A percentile compares a stretch with the other conserved stretches of the same genome.
phyloP scores from a whole-genome alignment of 345 rosid species.

The Carallia pectinifolia region DNA sequence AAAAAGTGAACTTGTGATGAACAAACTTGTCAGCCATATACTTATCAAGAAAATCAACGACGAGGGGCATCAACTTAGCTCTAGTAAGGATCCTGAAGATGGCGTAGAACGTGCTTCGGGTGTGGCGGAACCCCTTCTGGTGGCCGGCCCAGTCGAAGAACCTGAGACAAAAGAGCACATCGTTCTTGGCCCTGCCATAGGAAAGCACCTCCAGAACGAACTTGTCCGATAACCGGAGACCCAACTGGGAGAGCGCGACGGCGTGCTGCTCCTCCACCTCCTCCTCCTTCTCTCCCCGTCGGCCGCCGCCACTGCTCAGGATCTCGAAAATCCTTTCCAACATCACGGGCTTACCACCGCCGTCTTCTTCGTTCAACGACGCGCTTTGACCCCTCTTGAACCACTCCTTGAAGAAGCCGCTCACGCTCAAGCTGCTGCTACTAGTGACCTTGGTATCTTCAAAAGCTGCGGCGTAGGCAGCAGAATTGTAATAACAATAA shows the following conservation, averaged over 20 bases:
- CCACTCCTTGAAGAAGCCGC: slow-evolving; percentile 55
- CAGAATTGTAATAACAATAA: not conserved
- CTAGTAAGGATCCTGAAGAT: slow-evolving; percentile 63
- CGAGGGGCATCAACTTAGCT: slow-evolving; percentile 41
- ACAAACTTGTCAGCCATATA: slow-evolving; percentile 16
- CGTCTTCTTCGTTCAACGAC: too few relatives aligned
- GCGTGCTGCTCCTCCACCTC: not conserved
- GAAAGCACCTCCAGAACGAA: slow-evolving; percentile 59
- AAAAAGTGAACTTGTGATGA: slow-evolving; percentile 30
- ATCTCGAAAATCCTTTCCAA: slow-evolving; percentile 48
- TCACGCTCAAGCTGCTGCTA: slow-evolving; percentile 24
- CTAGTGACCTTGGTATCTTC: not conserved
- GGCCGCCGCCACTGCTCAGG: slow-evolving; percentile 27
- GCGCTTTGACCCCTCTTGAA: slow-evolving; percentile 23
- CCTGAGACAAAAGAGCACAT: slow-evolving; percentile 63
- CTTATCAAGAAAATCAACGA: slow-evolving; percentile 47
- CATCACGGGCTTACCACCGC: slow-evolving; percentile 16
- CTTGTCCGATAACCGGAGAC: slow-evolving; percentile 49
- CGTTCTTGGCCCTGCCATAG: slow-evolving; percentile 35
- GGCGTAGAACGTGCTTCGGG: slow-evolving; percentile 62
- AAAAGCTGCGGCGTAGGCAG: not conserved
- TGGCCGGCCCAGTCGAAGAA: slow-evolving; percentile 95
- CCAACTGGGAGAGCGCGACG: slow-evolving; percentile 41
- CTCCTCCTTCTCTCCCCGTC: not conserved
- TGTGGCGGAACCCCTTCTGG: slow-evolving; percentile 58